Conservation (phyloP, 1,139 yeast genomes). For the Diutina neorugosa region DNA sequence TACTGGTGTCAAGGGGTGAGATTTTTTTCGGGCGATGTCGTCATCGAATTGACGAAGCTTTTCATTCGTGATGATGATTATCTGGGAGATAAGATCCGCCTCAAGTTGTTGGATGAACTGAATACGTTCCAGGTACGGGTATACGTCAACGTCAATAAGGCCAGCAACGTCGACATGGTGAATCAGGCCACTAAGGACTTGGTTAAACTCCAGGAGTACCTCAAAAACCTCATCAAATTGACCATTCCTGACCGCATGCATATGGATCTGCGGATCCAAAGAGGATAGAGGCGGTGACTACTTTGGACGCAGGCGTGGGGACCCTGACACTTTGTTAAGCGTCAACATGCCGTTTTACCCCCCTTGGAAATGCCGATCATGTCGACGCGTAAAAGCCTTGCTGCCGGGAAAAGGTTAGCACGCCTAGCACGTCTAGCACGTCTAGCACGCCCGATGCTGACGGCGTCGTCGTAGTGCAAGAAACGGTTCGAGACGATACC, state of each 20-base stretch:
- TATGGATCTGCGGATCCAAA: constrained; percentile 46
- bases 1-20: constrained; percentile 57
- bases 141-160: constrained; percentile 53
- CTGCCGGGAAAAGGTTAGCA: too few relatives aligned
- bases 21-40: constrained; percentile 52
- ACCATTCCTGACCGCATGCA: constrained; percentile 65
- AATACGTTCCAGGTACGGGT: constrained; percentile 53
- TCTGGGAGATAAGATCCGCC: constrained; percentile 15
- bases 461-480: not conserved
- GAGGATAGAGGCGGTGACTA: not conserved
- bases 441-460: not conserved
- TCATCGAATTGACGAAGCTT: constrained; percentile 46
- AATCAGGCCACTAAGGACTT: constrained; percentile 55
- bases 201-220: constrained; percentile 46
- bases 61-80: constrained; percentile 29
- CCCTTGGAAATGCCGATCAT: not conserved
- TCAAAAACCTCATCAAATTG: constrained; percentile 55
- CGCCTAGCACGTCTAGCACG: too few relatives aligned
- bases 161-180: constrained; percentile 67
- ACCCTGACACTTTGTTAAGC: not conserved
- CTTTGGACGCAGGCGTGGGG: not conserved
- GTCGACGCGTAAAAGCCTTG: not conserved
- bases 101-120: constrained; percentile 40
- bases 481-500: too few relatives aligned
- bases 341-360: not conserved